Conservation (phyloP, 495 filamentous ascomycete species). For the Tuber calosporum region DNA sequence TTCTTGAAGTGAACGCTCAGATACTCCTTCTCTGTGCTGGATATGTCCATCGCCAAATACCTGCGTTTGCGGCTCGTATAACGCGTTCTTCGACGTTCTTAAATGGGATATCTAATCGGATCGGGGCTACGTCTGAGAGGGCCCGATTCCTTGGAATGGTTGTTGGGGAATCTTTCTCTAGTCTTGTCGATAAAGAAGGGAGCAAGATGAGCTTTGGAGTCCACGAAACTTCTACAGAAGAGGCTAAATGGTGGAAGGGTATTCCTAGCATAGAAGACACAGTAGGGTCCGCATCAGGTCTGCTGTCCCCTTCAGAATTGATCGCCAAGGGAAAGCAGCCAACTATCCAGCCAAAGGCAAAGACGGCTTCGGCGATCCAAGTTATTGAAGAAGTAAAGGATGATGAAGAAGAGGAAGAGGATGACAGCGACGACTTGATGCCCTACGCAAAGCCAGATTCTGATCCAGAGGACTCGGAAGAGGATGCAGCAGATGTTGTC, state of each 20-base stretch:
- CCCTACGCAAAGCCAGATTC: slow-evolving; percentile 87
- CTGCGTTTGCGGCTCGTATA: slow-evolving; percentile 55
- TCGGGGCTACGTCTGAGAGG: slow-evolving; percentile 65
- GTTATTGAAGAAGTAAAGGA: slow-evolving; percentile 56
- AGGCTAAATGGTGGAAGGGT: slow-evolving; percentile 69
- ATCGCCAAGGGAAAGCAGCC: slow-evolving; percentile 24
- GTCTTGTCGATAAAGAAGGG: slow-evolving; percentile 66
- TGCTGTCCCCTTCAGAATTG: slow-evolving; percentile 41
- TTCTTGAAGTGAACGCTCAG: slow-evolving; percentile 62
- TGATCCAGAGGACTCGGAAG: slow-evolving; percentile 84
- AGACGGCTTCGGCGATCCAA: slow-evolving; percentile 36
- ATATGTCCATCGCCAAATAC: slow-evolving; percentile 58
- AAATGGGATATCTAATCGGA: slow-evolving; percentile 73
- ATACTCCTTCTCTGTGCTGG: slow-evolving; percentile 70
- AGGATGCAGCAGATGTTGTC: slow-evolving; percentile 78
- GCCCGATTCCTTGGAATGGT: slow-evolving; percentile 85
- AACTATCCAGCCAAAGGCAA: slow-evolving; percentile 56
- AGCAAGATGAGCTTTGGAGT: slow-evolving; percentile 71
- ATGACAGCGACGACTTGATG: slow-evolving; percentile 65
- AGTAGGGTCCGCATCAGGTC: slow-evolving; percentile 53
- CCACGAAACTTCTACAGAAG: slow-evolving; percentile 64
- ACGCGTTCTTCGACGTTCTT: slow-evolving; percentile 66
- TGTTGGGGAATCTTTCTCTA: slow-evolving; percentile 72
- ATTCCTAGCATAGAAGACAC: slow-evolving; percentile 58
- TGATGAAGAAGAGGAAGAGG: slow-evolving; percentile 44